phyloP scores from a whole-genome alignment of 768 basidiomycete genomes.

The Pholiota conissans region DNA sequence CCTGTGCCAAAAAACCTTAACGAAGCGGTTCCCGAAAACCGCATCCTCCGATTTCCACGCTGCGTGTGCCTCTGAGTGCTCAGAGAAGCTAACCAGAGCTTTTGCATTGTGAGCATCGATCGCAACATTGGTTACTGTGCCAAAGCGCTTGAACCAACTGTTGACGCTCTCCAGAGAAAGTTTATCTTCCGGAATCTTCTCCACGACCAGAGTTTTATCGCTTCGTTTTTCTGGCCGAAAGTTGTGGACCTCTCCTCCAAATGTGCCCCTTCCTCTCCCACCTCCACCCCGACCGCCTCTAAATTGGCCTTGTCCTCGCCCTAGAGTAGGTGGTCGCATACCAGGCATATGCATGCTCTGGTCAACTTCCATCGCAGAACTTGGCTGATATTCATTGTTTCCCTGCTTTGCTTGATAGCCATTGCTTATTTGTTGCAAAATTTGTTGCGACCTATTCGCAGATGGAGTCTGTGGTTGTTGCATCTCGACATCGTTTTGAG shows the following conservation, averaged over 20 bases:
- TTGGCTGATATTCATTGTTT: slow-evolving; percentile 11
- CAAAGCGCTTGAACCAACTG: slow-evolving; percentile 90
- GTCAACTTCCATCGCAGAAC: slow-evolving; percentile 22
- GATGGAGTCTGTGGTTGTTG: slow-evolving; percentile 16
- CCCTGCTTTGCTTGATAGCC: slow-evolving; percentile 12
- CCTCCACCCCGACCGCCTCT: slow-evolving; percentile 43
- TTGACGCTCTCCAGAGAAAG: slow-evolving; percentile 78
- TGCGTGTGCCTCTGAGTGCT: slow-evolving; percentile 78
- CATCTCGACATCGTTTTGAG: slow-evolving; percentile 19
- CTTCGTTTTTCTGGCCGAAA: slow-evolving; percentile 68
- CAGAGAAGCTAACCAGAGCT: slow-evolving; percentile 85
- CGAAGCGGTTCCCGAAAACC: slow-evolving; percentile 93
- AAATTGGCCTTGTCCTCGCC: slow-evolving; percentile 24
- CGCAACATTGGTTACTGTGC: slow-evolving; percentile 89
- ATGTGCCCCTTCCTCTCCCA: slow-evolving; percentile 50
- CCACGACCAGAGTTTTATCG: slow-evolving; percentile 86
- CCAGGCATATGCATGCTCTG: slow-evolving; percentile 28
- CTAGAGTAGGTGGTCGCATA: slow-evolving; percentile 30
- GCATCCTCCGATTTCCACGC: slow-evolving; percentile 95
- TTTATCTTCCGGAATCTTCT: slow-evolving; percentile 89
- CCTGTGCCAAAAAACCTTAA: slow-evolving; percentile 94
- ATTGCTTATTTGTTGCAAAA: neutral
- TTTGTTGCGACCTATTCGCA: slow-evolving; percentile 7
- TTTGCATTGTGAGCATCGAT: slow-evolving; percentile 75
- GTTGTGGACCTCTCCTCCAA: slow-evolving; percentile 61